Conservation (phyloP, 192 early-diverging fungal genomes). For the Haplosporangium gracile region DNA sequence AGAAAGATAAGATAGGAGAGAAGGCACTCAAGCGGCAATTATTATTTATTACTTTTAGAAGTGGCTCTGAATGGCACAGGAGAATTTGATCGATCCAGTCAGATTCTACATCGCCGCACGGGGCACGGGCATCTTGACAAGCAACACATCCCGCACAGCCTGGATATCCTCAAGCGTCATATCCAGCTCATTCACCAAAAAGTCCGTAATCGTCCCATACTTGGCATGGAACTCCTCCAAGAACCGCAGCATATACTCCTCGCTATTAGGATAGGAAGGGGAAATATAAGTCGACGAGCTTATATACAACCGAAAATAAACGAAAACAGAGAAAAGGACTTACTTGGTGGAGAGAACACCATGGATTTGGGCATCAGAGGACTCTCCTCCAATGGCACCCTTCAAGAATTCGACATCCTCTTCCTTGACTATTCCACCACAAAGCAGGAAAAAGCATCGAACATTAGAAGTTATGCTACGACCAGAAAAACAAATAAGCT, state of each 20-base stretch:
- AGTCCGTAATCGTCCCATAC: constrained; percentile 65
- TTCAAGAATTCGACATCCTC: constrained; percentile 53
- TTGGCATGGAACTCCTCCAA: constrained; percentile 57
- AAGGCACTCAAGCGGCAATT: not conserved
- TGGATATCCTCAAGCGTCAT: constrained; percentile 56
- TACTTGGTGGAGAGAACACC: constrained; percentile 51
- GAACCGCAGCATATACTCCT: constrained; percentile 46
- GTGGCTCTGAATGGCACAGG: not conserved
- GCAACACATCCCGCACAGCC: constrained; percentile 56
- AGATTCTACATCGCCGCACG: constrained; percentile 29
- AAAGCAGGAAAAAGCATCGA: not conserved
- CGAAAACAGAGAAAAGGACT: not conserved
- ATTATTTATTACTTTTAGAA: not conserved
- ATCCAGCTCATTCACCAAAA: constrained; percentile 55
- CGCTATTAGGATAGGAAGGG: constrained; percentile 7
- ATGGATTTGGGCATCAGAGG: constrained; percentile 33
- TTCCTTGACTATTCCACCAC: constrained; percentile 31
- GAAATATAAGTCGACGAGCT: not conserved
- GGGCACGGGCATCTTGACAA: constrained; percentile 58
- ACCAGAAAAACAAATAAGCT: not conserved
- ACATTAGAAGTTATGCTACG: too few species aligned
- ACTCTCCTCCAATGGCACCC: constrained; percentile 29
- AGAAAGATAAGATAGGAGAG: not conserved
- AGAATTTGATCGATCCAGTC: not conserved
- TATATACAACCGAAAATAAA: not conserved